Base-by-base conservation (phyloP, 2,329 filamentous ascomycete genomes). In the Alternaria tenuissima region DNA sequence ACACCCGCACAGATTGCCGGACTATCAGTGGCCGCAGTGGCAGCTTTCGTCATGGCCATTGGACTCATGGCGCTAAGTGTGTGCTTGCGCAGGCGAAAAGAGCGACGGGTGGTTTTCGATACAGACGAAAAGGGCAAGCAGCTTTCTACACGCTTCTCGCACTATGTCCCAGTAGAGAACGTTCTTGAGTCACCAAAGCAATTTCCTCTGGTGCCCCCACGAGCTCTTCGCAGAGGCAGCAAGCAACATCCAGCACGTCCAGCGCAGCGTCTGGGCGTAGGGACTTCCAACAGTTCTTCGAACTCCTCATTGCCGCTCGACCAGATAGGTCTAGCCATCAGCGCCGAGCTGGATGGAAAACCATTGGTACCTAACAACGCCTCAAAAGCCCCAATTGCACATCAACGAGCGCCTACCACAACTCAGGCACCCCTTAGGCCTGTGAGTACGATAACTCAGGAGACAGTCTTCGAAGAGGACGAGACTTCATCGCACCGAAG, bases 401-500 rank as follows among this genome's bases (percentile, higher is more conserved):
- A 63, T 22, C 42, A 61, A 46, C 61, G 62, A 48, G 26, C 55
- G n/a, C 52, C 46, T 32, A 28, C 34, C 34, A 20, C 30, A 34
- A 43, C 53, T 48, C 61, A 57, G 48, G 55, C 60, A 8, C 55
- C 59, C 7, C 59, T 64, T 49, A 66, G 76, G 11, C 74, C 72
- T 2, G 57, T 75, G 20, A 79, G 76, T 59, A 67, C 69, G 8
- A 63, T 76, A 51, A 78, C 74, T 2, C 71, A 76, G 54, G 64
- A 64, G 26, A 79, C 77, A n/a, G 67, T 79, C 2, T 79, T 79
- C 30, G 77, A 79, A 60, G 77, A 79, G 62, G 76, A 78, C 43
- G 69, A 71, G n/a, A 8, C 61, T 4, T 36, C 64, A 11, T 61
- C 63, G 34, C 66, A 62, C 11, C 67, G 71, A 9, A 65, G 72